phyloP scores from a whole-genome alignment of 176 grass and related monocot genomes.

The Coix lacrymajobi region DNA sequence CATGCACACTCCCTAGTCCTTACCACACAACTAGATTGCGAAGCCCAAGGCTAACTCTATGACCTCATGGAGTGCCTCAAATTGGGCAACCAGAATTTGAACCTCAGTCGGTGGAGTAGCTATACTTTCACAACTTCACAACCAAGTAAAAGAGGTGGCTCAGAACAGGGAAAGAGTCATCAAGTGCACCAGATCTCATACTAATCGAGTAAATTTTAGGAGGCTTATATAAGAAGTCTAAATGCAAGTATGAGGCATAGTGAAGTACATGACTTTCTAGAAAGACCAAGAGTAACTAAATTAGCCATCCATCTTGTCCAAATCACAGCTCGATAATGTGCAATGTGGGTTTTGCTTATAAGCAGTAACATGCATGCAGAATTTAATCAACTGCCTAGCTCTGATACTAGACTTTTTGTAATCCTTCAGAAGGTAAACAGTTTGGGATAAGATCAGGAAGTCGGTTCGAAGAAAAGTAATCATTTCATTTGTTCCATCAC shows the following conservation, averaged over 20 bases:
- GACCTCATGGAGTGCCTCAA: neutral
- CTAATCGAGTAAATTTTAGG: neutral
- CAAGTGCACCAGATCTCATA: neutral
- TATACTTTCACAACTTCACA: neutral
- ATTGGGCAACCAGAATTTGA: neutral
- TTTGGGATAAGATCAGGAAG: neutral
- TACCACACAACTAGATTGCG: neutral
- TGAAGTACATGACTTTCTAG: neutral
- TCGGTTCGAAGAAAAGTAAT: neutral
- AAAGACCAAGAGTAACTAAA: neutral
- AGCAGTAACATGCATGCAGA: neutral
- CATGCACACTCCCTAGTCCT: neutral
- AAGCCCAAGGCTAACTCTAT: neutral
- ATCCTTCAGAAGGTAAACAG: slow-evolving; percentile 10
- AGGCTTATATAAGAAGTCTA: neutral
- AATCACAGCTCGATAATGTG: neutral
- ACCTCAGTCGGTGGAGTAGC: neutral
- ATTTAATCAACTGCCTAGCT: neutral
- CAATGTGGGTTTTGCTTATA: neutral
- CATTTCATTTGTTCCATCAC: neutral
- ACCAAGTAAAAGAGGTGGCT: neutral
- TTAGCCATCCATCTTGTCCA: neutral
- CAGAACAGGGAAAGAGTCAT: neutral
- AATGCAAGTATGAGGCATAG: neutral
- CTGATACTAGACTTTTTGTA: neutral